Evolutionary conservation across 2,329 filamentous ascomycete genomes (phyloP).

Genomic region (Sclerotinia glacialis): DNA sequence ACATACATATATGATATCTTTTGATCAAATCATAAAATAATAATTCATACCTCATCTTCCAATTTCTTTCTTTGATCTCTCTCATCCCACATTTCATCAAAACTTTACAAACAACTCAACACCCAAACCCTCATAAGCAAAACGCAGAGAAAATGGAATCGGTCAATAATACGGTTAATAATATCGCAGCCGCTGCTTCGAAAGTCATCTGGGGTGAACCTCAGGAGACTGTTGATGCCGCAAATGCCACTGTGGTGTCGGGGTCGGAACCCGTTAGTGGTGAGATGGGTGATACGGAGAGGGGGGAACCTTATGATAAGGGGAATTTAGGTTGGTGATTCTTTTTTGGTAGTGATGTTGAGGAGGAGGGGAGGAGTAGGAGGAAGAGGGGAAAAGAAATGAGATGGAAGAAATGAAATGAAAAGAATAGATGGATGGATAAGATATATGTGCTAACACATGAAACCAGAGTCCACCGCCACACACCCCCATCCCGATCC

Average conservation of each 20-base stretch:
- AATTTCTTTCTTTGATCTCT: background rate
- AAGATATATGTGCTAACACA: too few species aligned
- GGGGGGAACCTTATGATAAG: constrained; percentile 72
- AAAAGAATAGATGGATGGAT: background rate
- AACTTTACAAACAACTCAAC: background rate
- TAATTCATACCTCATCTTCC: too few species aligned
- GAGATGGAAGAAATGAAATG: background rate
- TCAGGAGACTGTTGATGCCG: constrained; percentile 23
- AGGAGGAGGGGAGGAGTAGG: background rate
- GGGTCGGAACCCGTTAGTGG: constrained; percentile 70
- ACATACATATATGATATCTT: too few species aligned
- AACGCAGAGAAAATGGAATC: constrained; percentile 54
- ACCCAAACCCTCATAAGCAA: too few species aligned
- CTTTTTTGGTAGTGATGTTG: background rate
- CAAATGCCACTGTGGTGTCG: background rate
- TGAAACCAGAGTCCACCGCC: background rate
- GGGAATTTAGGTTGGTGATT: constrained; percentile 56
- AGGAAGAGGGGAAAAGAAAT: background rate
- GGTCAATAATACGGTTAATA: constrained; percentile 59
- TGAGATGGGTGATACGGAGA: constrained; percentile 61
- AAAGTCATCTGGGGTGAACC: constrained; percentile 45
- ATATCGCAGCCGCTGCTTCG: constrained; percentile 47
- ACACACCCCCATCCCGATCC: background rate
- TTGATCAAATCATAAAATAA: too few species aligned
- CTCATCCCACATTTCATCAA: background rate